Base-by-base conservation (phyloP, 768 basidiomycete genomes). In the Cyclocybe cylindracea region DNA sequence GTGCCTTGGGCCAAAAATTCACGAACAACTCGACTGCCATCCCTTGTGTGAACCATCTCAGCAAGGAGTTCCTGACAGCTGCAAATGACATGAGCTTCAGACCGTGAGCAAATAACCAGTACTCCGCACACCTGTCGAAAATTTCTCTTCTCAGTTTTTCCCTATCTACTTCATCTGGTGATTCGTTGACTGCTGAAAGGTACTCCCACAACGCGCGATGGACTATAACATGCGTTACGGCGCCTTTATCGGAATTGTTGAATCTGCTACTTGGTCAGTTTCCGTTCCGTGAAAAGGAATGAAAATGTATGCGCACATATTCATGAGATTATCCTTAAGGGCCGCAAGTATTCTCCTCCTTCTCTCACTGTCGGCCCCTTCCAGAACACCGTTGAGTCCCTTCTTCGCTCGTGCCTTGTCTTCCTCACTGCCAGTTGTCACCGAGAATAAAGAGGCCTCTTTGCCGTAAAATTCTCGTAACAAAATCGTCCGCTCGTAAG, bases 11-110 rank as follows among this genome's bases (percentile, higher is more conserved):
- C 91, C 35, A 96, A 77, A 66, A 97, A 90, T 55, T 94, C 87
- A 39, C 94, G 84, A 3, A 90, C 93, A 24, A 82, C 85, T 16
- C 90, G 84, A 52, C 91, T 91, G 14, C 94, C 94, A 59, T 96
- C 91, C 63, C 84, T 92, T 11, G 94, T 98, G 62, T 98, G 94
- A 0, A 94, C 91, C 79, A 96, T 90, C 64, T 97, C 94, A 0
- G 94, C 87, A 6, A 96, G 74, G 14, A 87, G 78, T 38, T 96
- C 94, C 56, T 91, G 85, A 59, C 89, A 90, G 45, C 90, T 92
- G 55, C 31, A 55, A 32, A 16, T 32, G 40, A 31, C 31, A 54
- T 51, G 41, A 45, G 19, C 13, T 33, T 5, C 35, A 11, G 13
- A 16, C 29, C 19, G 4, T 9, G 34, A 32, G 9, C 42, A 19